These are phyloP conservation scores for Penstemon barbatus DNA, from an alignment of 257 asterid genomes.

Conservation along the genomic window DNA sequence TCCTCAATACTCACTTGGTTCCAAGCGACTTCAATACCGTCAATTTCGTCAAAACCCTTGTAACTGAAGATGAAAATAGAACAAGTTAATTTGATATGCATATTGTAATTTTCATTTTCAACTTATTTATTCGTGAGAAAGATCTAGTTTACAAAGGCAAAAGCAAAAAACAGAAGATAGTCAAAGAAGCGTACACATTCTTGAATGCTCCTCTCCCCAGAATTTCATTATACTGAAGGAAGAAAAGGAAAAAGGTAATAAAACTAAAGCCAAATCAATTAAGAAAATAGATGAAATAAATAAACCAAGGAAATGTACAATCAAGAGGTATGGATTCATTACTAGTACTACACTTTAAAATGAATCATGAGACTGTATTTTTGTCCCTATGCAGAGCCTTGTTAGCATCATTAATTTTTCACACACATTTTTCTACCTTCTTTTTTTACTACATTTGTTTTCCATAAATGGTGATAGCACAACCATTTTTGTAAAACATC, in stretches of 20 bases:
- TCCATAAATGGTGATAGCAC: background rate
- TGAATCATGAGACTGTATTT: background rate
- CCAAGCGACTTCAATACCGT: slow-evolving; percentile 84
- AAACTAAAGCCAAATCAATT: slow-evolving; percentile 21
- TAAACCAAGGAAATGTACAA: slow-evolving; percentile 20
- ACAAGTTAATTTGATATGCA: slow-evolving; percentile 18
- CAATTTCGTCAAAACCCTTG: slow-evolving; percentile 67
- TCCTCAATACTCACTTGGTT: slow-evolving; percentile 60
- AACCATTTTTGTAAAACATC: slow-evolving; percentile 4
- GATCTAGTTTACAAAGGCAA: background rate
- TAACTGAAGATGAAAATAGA: slow-evolving; percentile 38
- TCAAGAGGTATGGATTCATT: background rate
- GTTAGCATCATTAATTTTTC: background rate
- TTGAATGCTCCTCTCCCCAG: slow-evolving; percentile 92
- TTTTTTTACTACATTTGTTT: background rate
- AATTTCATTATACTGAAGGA: slow-evolving; percentile 74
- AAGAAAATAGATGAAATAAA: slow-evolving; percentile 17
- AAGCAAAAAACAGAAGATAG: slow-evolving; percentile 31
- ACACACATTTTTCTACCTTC: background rate
- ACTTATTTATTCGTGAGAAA: background rate
- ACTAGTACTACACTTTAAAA: slow-evolving; percentile 9
- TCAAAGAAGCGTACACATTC: slow-evolving; percentile 66
- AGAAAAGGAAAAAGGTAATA: slow-evolving; percentile 38
- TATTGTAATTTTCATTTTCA: background rate
- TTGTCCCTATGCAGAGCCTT: background rate